Evolutionary conservation across 2,329 filamentous ascomycete genomes (phyloP).

Genomic region (Fusarium newnesense): DNA sequence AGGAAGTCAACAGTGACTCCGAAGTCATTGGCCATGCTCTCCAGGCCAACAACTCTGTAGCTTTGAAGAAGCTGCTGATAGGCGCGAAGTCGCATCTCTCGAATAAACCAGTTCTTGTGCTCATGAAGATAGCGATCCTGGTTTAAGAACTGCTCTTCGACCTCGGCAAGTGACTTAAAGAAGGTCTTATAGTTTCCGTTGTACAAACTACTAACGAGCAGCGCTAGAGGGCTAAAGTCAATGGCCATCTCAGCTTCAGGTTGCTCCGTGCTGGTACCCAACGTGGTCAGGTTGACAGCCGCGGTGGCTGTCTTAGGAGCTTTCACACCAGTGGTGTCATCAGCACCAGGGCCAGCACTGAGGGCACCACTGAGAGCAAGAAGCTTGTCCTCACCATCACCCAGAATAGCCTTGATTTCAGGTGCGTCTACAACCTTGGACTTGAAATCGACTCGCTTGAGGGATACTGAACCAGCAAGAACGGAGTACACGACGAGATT

Average conservation of each 20-base stretch:
- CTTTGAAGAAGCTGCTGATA: conserved; percentile 98
- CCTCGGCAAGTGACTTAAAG: conserved; percentile 87
- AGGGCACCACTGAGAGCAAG: conserved; percentile 82
- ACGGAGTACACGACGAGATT: conserved; percentile 95
- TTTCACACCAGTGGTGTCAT: conserved; percentile 76
- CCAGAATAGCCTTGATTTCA: conserved; percentile 97
- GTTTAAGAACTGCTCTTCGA: conserved; percentile 93
- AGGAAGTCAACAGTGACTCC: conserved; percentile 96
- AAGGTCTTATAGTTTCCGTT: conserved; percentile 93
- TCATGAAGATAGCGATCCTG: conserved; percentile 96
- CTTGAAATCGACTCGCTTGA: conserved; percentile 99
- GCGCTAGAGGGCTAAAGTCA: conserved; percentile 89
- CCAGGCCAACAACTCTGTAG: conserved; percentile 95
- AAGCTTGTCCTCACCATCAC: conserved; percentile 87
- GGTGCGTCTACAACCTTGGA: conserved; percentile 98
- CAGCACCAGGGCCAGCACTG: conserved; percentile 82
- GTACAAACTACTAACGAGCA: conserved; percentile 91
- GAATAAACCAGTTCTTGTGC: conserved; percentile 96
- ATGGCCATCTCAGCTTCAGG: conserved; percentile 83
- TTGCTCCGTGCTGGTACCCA: conserved; percentile 77
- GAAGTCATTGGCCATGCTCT: conserved; percentile 97
- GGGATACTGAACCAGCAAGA: conserved; percentile 89
- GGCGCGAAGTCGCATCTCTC: conserved; percentile 95
- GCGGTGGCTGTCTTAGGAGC: conserved; percentile 65
- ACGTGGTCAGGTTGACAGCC: conserved; percentile 87